Evolutionary conservation across 1,284 basidiomycete genomes (phyloP).

Genomic region (Exobasidium cylindrosporum): DNA sequence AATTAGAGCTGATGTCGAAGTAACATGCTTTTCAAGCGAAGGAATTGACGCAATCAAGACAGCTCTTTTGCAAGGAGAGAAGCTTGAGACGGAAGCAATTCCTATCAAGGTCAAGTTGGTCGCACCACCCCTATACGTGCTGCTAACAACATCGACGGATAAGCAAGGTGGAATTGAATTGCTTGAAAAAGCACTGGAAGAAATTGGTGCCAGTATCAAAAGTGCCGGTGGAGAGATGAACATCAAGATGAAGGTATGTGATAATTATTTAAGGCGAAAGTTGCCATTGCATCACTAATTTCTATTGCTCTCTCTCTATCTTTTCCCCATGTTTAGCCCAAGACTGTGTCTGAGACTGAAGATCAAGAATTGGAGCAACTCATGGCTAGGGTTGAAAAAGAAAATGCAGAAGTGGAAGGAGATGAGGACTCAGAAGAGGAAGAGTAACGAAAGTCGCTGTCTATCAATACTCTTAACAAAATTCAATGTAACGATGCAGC

Average conservation of each 20-base stretch:
- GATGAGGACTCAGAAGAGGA: constrained; percentile 38
- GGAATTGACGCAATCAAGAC: constrained; percentile 98
- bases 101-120: constrained; percentile 97
- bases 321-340: constrained; percentile 31
- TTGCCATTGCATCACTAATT: neutral
- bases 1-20: constrained; percentile 93
- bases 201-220: constrained; percentile 80
- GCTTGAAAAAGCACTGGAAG: constrained; percentile 87
- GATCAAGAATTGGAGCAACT: constrained; percentile 55
- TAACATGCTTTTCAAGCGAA: constrained; percentile 92
- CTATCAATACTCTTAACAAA: too few relatives aligned
- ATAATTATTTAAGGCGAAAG: too few relatives aligned
- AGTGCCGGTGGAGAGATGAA: constrained; percentile 72
- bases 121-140: constrained; percentile 91
- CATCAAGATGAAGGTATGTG: constrained; percentile 92
- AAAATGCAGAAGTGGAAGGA: constrained; percentile 54
- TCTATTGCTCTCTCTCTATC: constrained; percentile 3
- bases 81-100: constrained; percentile 78
- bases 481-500: too few relatives aligned
- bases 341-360: constrained; percentile 53
- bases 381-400: constrained; percentile 54
- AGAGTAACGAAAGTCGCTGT: neutral
- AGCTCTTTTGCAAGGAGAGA: constrained; percentile 83
- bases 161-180: constrained; percentile 91
- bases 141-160: constrained; percentile 93